Conservation (phyloP, 164 flowering plant genomes). For the Dillenia suffruticosa region DNA sequence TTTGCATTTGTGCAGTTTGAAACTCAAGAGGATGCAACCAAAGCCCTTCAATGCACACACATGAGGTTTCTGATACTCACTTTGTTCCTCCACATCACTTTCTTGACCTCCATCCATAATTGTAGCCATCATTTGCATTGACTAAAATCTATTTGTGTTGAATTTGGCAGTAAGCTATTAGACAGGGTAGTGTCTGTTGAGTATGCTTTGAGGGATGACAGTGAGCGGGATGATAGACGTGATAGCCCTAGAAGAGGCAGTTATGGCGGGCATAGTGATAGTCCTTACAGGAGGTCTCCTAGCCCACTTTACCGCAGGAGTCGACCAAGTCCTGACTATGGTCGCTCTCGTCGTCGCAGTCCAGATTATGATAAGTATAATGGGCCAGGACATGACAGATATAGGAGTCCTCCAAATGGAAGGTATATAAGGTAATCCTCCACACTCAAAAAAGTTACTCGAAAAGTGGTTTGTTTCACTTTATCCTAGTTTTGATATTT, state of each 20-base stretch:
- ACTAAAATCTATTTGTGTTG: neutral
- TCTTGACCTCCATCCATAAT: neutral
- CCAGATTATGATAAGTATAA: neutral
- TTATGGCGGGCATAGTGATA: conserved; percentile 38
- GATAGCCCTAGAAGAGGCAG: conserved; percentile 64
- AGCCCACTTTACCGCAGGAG: conserved; percentile 42
- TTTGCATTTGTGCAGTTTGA: conserved; percentile 95
- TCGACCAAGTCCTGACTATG: conserved; percentile 32
- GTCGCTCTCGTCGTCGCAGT: neutral
- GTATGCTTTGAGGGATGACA: conserved; percentile 89
- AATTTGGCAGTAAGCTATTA: conserved; percentile 60
- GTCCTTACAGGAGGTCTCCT: conserved; percentile 53
- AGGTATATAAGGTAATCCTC: neutral
- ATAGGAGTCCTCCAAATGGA: neutral
- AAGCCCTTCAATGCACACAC: conserved; percentile 84
- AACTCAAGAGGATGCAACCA: conserved; percentile 86
- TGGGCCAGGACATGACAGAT: neutral
- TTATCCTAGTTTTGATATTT: neutral
- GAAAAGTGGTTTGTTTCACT: neutral
- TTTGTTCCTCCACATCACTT: neutral
- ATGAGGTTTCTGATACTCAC: conserved; percentile 50
- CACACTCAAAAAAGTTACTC: neutral
- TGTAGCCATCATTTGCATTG: neutral
- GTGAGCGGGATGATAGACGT: conserved; percentile 51
- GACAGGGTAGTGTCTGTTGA: conserved; percentile 95